Conservation (phyloP, 192 early-diverging fungal genomes). For the Borealophlyctis nickersoniae region DNA sequence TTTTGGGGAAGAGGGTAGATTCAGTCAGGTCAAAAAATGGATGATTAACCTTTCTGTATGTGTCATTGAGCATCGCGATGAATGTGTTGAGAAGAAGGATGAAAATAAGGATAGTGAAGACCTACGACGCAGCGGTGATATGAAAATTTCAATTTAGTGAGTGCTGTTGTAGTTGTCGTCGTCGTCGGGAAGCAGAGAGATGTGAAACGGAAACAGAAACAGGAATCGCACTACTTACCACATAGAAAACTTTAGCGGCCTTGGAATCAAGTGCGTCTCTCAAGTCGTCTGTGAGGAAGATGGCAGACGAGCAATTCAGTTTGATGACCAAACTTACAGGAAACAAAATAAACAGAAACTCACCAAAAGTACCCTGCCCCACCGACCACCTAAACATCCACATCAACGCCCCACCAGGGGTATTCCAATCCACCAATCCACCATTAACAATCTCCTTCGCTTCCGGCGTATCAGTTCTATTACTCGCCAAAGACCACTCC, state of each 20-base stretch:
- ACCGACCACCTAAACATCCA: background rate
- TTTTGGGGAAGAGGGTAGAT: background rate
- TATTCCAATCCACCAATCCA: background rate
- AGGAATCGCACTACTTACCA: background rate
- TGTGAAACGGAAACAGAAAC: too few species aligned
- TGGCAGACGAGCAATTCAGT: too few species aligned
- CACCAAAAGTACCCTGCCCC: conserved; percentile 1
- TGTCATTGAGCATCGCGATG: background rate
- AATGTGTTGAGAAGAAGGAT: background rate
- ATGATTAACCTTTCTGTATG: background rate
- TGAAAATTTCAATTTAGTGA: background rate
- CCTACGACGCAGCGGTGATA: background rate
- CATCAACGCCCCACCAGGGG: background rate
- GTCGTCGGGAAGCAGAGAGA: too few species aligned
- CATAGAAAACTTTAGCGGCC: background rate
- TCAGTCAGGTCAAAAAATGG: too few species aligned
- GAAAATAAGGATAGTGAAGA: background rate
- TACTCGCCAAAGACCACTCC: background rate
- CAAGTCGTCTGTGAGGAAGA: background rate
- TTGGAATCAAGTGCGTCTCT: background rate
- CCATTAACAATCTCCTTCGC: background rate
- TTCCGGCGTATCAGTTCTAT: background rate
- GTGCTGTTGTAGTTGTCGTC: too few species aligned
- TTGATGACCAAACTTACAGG: too few species aligned
- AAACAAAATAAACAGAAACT: background rate